Percentiles rank a stretch among this genome's conserved stretches.
These are phyloP conservation scores for Sphaerostilbella broomeana DNA, from an alignment of 2,329 filamentous ascomycete species.

Conservation along the genomic window DNA sequence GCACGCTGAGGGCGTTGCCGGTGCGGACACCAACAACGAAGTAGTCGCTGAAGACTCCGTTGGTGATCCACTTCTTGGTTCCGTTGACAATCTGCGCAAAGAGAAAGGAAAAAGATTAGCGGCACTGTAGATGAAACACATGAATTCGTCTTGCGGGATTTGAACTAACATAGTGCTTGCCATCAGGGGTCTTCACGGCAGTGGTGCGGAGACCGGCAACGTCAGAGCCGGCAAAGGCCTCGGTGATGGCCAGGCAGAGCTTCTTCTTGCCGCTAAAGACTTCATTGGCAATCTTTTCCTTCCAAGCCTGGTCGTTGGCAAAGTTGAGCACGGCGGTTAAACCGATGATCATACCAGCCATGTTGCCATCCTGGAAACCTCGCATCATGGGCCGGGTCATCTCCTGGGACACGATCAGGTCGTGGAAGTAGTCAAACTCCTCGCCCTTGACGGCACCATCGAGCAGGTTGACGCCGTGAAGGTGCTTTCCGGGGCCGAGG, in stretches of 20 bases:
- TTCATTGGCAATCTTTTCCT: constrained; percentile 61
- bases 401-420: constrained; percentile 71
- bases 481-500: constrained; percentile 73
- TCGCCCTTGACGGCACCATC: constrained; percentile 66
- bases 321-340: constrained; percentile 76
- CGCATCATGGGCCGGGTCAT: constrained; percentile 62
- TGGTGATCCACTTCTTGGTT: constrained; percentile 82
- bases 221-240: constrained; percentile 77
- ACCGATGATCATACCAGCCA: constrained; percentile 80
- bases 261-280: constrained; percentile 78
- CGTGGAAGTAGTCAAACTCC: constrained; percentile 84
- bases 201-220: constrained; percentile 76
- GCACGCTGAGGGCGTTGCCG: constrained; percentile 69
- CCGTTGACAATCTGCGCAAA: constrained; percentile 53
- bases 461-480: constrained; percentile 63
- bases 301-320: constrained; percentile 59
- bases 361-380: constrained; percentile 81
- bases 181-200: constrained; percentile 67
- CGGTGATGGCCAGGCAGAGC: constrained; percentile 81
- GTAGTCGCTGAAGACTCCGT: constrained; percentile 74
- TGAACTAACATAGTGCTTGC: constrained; percentile 61
- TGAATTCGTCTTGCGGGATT: too few species aligned
- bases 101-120: too few species aligned
- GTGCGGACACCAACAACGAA: constrained; percentile 78
- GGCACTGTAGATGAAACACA: too few species aligned